These are phyloP conservation scores for Podosphaera leucotricha DNA, from an alignment of 2,329 filamentous ascomycete genomes.

Conservation along the genomic window DNA sequence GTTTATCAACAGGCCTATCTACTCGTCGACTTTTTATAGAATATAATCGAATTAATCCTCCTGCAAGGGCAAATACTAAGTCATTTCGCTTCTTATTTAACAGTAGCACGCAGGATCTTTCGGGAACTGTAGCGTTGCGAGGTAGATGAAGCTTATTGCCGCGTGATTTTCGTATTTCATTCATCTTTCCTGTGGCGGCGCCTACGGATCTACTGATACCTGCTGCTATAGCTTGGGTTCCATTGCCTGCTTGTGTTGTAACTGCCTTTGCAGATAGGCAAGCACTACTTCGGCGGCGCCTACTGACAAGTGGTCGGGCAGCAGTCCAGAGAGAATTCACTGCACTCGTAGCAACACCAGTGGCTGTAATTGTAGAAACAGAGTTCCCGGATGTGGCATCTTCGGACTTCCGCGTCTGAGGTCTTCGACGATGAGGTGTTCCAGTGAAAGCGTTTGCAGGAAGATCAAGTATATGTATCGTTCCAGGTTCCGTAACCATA, in stretches of 20 bases:
- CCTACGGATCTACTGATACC: conserved; percentile 53
- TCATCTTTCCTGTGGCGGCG: conserved; percentile 43
- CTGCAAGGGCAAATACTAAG: conserved; percentile 38
- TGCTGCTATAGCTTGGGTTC: conserved; percentile 48
- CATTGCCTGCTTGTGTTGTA: conserved; percentile 34
- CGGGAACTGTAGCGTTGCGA: conserved; percentile 26
- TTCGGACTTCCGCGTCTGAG: conserved; percentile 3
- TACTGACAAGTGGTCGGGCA: conserved; percentile 14
- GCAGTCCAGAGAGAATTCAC: conserved; percentile 15
- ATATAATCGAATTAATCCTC: conserved; percentile 43
- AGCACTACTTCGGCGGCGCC: conserved; percentile 14
- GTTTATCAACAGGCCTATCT: conserved; percentile 27
- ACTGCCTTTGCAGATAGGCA: conserved; percentile 13
- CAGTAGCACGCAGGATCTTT: conserved; percentile 39
- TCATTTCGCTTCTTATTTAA: conserved; percentile 37
- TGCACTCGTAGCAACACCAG: conserved; percentile 14
- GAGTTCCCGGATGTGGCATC: conserved; percentile 16
- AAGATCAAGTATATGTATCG: conserved; percentile 77
- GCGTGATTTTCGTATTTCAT: conserved; percentile 46
- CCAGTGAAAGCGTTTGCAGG: conserved; percentile 63
- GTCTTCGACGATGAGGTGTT: conserved; percentile 43
- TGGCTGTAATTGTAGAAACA: conserved; percentile 23
- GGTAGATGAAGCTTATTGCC: conserved; percentile 54
- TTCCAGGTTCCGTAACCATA: conserved; percentile 84
- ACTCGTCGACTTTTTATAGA: conserved; percentile 20